Evolutionary conservation across 805 yeast genomes (phyloP).

Genomic region (Metschnikowia koreensis): DNA sequence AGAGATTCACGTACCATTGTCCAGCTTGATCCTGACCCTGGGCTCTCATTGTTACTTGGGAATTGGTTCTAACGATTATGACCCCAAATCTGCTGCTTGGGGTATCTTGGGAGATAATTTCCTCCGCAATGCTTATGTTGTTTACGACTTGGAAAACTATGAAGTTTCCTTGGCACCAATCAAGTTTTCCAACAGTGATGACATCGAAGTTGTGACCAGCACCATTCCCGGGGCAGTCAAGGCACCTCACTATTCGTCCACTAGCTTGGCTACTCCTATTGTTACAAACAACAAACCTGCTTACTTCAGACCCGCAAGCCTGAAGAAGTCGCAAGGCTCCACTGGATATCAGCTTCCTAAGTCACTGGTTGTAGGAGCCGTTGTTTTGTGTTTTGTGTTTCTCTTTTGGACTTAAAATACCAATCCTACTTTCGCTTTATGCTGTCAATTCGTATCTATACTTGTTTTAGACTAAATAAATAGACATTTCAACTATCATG

Average conservation of each 20-base stretch:
- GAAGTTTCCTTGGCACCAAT: constrained; percentile 55
- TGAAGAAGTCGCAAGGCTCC: background rate
- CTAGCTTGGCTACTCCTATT: constrained; percentile 20
- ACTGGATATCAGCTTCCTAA: no score
- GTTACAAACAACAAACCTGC: background rate
- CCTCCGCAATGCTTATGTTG: constrained; percentile 61
- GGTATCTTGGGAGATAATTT: constrained; percentile 63
- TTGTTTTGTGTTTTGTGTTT: no score
- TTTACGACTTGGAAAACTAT: constrained; percentile 57
- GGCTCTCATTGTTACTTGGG: constrained; percentile 26
- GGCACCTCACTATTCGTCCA: constrained; percentile 46
- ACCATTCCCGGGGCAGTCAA: constrained; percentile 49
- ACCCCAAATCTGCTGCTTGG: constrained; percentile 47
- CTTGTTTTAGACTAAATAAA: no score
- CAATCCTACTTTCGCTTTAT: no score
- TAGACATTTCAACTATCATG: no score
- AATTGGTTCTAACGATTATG: constrained; percentile 17
- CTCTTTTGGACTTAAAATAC: no score
- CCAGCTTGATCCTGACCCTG: constrained; percentile 23
- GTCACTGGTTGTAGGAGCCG: no score
- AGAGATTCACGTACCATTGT: constrained; percentile 48
- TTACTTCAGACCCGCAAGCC: background rate
- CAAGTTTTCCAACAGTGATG: constrained; percentile 25
- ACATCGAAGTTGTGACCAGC: constrained; percentile 46
- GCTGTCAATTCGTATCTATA: no score